phyloP scores from a whole-genome alignment of 2,329 filamentous ascomycete genomes.

The Fusarium chuoi region DNA sequence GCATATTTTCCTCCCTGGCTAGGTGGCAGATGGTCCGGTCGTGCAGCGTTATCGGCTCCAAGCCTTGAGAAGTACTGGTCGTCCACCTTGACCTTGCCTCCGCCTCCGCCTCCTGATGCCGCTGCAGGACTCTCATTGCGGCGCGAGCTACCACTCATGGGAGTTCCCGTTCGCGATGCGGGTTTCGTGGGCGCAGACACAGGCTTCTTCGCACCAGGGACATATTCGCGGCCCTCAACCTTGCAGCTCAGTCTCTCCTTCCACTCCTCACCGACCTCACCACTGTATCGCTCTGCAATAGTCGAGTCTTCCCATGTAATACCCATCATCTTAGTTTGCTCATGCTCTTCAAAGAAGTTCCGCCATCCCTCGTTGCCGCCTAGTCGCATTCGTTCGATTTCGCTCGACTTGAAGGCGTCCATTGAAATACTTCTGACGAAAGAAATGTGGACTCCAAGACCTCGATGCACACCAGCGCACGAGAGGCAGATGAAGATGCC shows the following conservation, averaged over 20 bases:
- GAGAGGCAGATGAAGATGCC: conserved; percentile 98
- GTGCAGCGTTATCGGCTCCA: conserved; percentile 82
- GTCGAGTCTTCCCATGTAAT: conserved; percentile 86
- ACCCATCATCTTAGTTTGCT: conserved; percentile 72
- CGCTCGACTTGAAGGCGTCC: conserved; percentile 95
- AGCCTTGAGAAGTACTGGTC: conserved; percentile 91
- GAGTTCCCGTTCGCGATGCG: conserved; percentile 53
- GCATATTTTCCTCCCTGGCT: conserved; percentile 92
- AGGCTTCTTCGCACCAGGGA: conserved; percentile 73
- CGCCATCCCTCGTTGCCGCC: conserved; percentile 92
- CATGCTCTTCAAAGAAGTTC: conserved; percentile 82
- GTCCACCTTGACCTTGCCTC: conserved; percentile 71
- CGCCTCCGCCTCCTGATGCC: conserved; percentile 43
- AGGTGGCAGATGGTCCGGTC: conserved; percentile 80
- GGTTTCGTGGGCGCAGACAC: conserved; percentile 46
- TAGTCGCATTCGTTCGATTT: conserved; percentile 92
- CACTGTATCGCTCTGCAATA: conserved; percentile 89
- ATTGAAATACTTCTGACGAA: conserved; percentile 98
- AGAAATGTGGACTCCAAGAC: conserved; percentile 96
- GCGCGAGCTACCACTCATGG: conserved; percentile 53
- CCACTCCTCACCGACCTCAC: conserved; percentile 92
- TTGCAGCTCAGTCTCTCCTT: conserved; percentile 89
- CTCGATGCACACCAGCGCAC: conserved; percentile 93
- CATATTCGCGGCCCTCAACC: conserved; percentile 88
- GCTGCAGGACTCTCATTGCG: conserved; percentile 53